Evolutionary conservation across 306 rosid species (phyloP).

Genomic region (Arachis stenosperma): DNA sequence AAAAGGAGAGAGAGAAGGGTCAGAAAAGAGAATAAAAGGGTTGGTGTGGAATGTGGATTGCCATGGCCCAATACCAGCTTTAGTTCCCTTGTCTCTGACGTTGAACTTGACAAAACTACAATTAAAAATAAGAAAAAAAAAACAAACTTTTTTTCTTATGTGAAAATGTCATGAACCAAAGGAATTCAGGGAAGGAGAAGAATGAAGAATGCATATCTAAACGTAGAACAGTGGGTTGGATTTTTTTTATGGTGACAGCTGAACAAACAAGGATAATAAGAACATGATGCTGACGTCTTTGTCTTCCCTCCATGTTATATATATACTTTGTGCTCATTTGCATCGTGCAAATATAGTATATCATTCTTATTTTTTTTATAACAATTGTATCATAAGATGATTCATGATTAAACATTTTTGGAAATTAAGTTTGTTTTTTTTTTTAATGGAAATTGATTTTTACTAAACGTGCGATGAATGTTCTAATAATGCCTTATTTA

Average conservation of each 20-base stretch:
- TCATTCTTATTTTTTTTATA: no score
- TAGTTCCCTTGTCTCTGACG: constrained; percentile 37
- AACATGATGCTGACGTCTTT: constrained; percentile 38
- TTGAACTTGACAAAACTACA: not conserved
- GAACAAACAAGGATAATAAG: constrained; percentile 51
- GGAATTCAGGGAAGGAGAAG: constrained; percentile 10
- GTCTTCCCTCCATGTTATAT: not conserved
- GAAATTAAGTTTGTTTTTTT: no score
- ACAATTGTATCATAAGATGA: no score
- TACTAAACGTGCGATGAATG: no score
- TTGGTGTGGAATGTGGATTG: constrained; percentile 74
- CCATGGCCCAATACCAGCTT: constrained; percentile 77
- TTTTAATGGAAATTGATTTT: no score
- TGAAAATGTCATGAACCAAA: constrained; percentile 50
- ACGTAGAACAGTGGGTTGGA: constrained; percentile 45
- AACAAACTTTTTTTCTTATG: not conserved
- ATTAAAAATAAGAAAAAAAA: not conserved
- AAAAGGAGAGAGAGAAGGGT: constrained; percentile 46
- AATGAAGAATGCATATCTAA: constrained; percentile 29
- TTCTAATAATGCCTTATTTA: not conserved
- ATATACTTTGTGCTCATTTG: not conserved
- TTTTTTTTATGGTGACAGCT: constrained; percentile 57
- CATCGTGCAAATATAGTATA: not conserved
- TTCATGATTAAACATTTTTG: no score
- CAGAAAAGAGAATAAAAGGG: constrained; percentile 60